phyloP scores from a whole-genome alignment of 352 stramenopile genomes.

The Phytopythium litorale region DNA sequence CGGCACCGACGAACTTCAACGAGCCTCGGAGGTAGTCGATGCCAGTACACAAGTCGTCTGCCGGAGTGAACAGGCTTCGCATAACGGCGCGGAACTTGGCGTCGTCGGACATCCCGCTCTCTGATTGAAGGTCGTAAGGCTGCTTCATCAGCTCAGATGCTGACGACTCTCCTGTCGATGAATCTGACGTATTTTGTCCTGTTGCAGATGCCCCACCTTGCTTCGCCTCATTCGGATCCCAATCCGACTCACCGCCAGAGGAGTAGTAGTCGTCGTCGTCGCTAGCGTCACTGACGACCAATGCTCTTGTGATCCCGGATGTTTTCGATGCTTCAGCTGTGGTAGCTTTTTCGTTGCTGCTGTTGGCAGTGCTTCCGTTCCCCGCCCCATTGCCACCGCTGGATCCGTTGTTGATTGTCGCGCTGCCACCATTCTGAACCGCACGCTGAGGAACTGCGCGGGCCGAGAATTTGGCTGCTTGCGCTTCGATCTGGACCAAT shows the following conservation, averaged over 20 bases:
- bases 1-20: constrained; percentile 55
- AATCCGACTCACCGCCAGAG: constrained; percentile 29
- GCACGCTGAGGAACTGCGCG: neutral
- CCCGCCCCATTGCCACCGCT: neutral
- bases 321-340: constrained; percentile 6
- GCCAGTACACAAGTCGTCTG: constrained; percentile 53
- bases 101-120: constrained; percentile 39
- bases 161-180: neutral
- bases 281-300: constrained; percentile 62
- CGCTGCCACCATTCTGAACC: neutral
- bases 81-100: constrained; percentile 62
- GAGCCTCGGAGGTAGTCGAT: constrained; percentile 51
- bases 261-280: constrained; percentile 58
- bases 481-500: constrained; percentile 15
- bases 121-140: constrained; percentile 46
- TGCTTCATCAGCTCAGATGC: constrained; percentile 31
- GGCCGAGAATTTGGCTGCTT: neutral
- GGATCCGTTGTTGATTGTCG: neutral
- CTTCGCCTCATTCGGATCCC: constrained; percentile 28
- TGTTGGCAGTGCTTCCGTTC: neutral
- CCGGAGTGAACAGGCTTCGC: constrained; percentile 68
- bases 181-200: neutral
- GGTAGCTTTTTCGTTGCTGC: neutral
- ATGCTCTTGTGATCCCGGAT: constrained; percentile 34
- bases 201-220: neutral